Conservation (phyloP, 331 rosid species). For the Spiraea crenata region DNA sequence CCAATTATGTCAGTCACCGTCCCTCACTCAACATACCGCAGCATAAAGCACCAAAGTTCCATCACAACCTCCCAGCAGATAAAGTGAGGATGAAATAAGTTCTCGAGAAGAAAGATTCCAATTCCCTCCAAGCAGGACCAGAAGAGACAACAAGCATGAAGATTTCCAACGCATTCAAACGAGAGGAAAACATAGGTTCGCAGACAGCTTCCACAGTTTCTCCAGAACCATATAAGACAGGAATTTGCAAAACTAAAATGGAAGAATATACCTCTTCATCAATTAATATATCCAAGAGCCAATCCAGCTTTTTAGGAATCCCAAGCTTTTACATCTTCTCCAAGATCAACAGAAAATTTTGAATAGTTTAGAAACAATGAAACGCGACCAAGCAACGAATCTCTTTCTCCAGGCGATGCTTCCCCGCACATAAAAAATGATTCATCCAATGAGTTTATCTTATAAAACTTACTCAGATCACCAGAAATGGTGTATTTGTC, state of each 20-base stretch:
- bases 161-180: constrained; percentile 68
- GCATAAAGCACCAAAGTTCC: constrained; percentile 91
- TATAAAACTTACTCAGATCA: constrained; percentile 30
- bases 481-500: constrained; percentile 27
- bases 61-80: constrained; percentile 81
- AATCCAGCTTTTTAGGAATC: constrained; percentile 52
- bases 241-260: constrained; percentile 64
- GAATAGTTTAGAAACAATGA: constrained; percentile 50
- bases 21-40: constrained; percentile 60
- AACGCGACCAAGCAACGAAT: constrained; percentile 49
- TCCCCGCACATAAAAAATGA: constrained; percentile 58
- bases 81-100: constrained; percentile 88
- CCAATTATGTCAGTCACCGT: constrained; percentile 45
- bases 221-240: constrained; percentile 49
- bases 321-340: constrained; percentile 48
- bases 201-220: constrained; percentile 54
- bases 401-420: constrained; percentile 41
- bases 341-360: constrained; percentile 55
- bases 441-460: constrained; percentile 29
- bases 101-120: constrained; percentile 75
- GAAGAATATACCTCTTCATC: constrained; percentile 69
- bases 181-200: constrained; percentile 57
- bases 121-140: constrained; percentile 57
- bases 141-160: constrained; percentile 72
- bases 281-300: constrained; percentile 62